phyloP scores from a whole-genome alignment of 768 basidiomycete species.

The Suillus weaverae region DNA sequence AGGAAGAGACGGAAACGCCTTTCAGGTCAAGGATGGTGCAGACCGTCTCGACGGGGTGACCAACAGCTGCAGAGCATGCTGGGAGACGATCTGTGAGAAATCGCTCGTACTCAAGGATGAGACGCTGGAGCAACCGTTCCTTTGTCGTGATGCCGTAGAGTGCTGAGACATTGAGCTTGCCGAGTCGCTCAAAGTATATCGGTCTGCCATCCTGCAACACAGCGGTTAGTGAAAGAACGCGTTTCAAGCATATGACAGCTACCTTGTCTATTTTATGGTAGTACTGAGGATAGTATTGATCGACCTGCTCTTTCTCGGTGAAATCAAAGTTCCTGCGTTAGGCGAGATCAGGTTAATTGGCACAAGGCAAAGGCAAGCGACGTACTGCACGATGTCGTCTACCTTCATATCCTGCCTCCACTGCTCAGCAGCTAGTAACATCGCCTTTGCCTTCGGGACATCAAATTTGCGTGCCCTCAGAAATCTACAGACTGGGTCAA shows the following conservation, averaged over 20 bases:
- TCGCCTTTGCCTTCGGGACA: constrained; percentile 73
- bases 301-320: constrained; percentile 76
- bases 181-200: constrained; percentile 91
- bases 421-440: constrained; percentile 79
- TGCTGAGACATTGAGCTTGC: constrained; percentile 82
- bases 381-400: constrained; percentile 69
- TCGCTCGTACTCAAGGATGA: constrained; percentile 93
- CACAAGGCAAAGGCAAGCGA: constrained; percentile 11
- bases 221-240: background rate
- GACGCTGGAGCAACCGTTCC: constrained; percentile 85
- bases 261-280: constrained; percentile 97
- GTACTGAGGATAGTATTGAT: constrained; percentile 93
- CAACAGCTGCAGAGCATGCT: constrained; percentile 66
- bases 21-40: constrained; percentile 97
- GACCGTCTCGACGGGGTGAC: constrained; percentile 92
- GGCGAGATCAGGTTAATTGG: background rate
- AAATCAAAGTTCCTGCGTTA: constrained; percentile 76
- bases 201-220: constrained; percentile 82
- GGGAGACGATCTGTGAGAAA: constrained; percentile 80
- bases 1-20: constrained; percentile 67
- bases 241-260: background rate
- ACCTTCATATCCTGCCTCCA: constrained; percentile 89
- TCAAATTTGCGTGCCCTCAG: constrained; percentile 94
- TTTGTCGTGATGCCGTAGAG: constrained; percentile 81
- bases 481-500: constrained; percentile 54